Base-by-base conservation (phyloP, 108 stramenopile species). In the Skeletonema potamos region DNA sequence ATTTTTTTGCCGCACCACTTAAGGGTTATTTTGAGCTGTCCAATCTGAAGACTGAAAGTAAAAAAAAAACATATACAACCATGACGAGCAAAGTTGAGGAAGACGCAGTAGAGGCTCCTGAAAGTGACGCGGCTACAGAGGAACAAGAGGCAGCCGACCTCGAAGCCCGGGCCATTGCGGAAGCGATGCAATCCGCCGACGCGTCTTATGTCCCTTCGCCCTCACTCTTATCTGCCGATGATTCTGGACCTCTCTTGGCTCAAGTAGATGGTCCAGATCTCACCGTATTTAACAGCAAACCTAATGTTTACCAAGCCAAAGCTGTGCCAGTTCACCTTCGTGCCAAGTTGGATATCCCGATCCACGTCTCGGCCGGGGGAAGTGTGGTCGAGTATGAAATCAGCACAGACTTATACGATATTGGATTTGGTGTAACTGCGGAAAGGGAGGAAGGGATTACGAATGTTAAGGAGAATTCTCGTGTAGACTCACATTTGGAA, bases 361-460 rank as follows among this genome's bases (percentile, higher is more conserved):
- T 94, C 66, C 91, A 92, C 68, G 86, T 94, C 24, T 68, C 81
- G 10, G 74, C 84, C 22, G 87, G 89, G 9, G 93, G 93, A 56
- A 81, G 77, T 26, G 82, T 95, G n/a, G 93, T 95, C 0, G 87
- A 92, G 58, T 95, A 91, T 62, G 64, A 64, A 30, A 69, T 82
- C 11, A 64, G 85, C 5, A 86, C 86, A 0, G 89, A 90, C 61
- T 43, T 68, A 48, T 86, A 91, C 65, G 93, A 95, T 73, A 85
- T 95, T 63, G 74, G 64, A 3, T 91, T 95, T 76, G 86, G 85
- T 9, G 87, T 95, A 11, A 85, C 82, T 17, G 93, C 93, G n/a
- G 93, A 95, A 54, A 66, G 93, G 32, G 93, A 95, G 55, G 91
- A 95, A 66, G 91, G 91, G 5, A 58, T 89, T 0, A 94, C 93